A percentile compares a stretch with the other conserved stretches of the same genome.
These are phyloP conservation scores for Phytophthora podocarpi DNA, from an alignment of 352 stramenopile species.

Conservation along the genomic window DNA sequence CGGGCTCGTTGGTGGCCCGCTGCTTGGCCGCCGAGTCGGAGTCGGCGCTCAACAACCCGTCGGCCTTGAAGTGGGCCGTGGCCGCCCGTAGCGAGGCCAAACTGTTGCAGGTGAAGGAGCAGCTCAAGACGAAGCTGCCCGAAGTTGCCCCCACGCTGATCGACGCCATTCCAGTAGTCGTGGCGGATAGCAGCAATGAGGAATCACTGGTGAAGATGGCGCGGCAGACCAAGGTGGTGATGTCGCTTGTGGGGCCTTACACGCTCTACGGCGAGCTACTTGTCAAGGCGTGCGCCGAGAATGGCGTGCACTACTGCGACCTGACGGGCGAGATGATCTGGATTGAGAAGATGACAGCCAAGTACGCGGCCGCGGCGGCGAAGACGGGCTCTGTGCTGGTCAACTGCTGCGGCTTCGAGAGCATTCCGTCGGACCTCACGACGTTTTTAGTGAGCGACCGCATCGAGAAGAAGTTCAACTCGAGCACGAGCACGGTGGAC, in stretches of 20 bases:
- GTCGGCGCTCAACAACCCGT: conserved; percentile 27
- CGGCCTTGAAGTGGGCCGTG: conserved; percentile 85
- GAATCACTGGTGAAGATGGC: conserved; percentile 76
- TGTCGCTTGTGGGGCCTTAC: conserved; percentile 90
- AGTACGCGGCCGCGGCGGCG: conserved; percentile 59
- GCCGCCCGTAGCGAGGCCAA: conserved; percentile 82
- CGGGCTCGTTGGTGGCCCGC: conserved; percentile 69
- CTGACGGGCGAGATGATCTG: conserved; percentile 91
- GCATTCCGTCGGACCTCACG: conserved; percentile 87
- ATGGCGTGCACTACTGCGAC: conserved; percentile 92
- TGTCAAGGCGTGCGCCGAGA: conserved; percentile 84
- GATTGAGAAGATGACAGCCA: conserved; percentile 80
- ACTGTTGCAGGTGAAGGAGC: conserved; percentile 62
- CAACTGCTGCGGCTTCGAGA: conserved; percentile 91
- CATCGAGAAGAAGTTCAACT: conserved; percentile 59
- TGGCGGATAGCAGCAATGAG: conserved; percentile 65
- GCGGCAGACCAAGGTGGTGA: conserved; percentile 74
- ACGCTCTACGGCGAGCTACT: conserved; percentile 84
- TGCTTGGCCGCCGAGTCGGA: conserved; percentile 66
- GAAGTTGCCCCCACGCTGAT: conserved; percentile 41
- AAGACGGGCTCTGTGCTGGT: conserved; percentile 82
- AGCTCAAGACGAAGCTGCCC: conserved; percentile 55
- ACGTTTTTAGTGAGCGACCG: conserved; percentile 73
- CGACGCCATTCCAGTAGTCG: conserved; percentile 49
- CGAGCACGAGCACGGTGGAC: conserved; percentile 40